Percentiles rank a stretch among this genome's conserved stretches.
phyloP scores from a whole-genome alignment of 1,284 basidiomycete species.

The Marasmius oreades region DNA sequence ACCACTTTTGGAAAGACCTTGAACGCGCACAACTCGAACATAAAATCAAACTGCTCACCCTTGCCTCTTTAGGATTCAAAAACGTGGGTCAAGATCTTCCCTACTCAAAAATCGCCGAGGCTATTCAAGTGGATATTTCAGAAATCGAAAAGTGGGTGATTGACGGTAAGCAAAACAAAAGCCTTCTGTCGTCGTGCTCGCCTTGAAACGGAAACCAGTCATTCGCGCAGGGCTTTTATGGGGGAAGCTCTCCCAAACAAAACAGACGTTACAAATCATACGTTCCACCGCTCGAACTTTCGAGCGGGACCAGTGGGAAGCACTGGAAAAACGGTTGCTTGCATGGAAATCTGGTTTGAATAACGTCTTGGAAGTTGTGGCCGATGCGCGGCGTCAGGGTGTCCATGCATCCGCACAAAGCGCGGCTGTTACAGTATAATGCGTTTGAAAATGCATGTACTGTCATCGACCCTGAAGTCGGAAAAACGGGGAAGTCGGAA shows the following conservation, averaged over 20 bases:
- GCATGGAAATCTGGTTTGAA: constrained; percentile 78
- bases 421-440: constrained; percentile 11
- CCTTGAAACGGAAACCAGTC: constrained; percentile 40
- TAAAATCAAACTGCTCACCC: constrained; percentile 80
- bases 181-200: constrained; percentile 7
- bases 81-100: constrained; percentile 74
- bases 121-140: constrained; percentile 61
- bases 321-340: constrained; percentile 73
- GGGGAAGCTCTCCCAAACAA: constrained; percentile 84
- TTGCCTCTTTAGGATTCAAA: constrained; percentile 76
- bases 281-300: constrained; percentile 79
- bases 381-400: constrained; percentile 51
- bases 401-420: constrained; percentile 25
- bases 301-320: constrained; percentile 78
- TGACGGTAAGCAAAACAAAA: constrained; percentile 61
- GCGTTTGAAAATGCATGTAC: background rate
- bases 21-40: constrained; percentile 59
- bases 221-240: constrained; percentile 82
- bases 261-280: constrained; percentile 72
- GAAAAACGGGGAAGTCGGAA: no score
- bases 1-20: constrained; percentile 36
- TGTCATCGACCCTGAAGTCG: no score
- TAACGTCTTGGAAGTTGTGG: constrained; percentile 66
- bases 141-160: constrained; percentile 92
- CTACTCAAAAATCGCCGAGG: constrained; percentile 71